Evolutionary conservation across 768 basidiomycete species (phyloP).

Genomic region (Lepiota subincarnata): DNA sequence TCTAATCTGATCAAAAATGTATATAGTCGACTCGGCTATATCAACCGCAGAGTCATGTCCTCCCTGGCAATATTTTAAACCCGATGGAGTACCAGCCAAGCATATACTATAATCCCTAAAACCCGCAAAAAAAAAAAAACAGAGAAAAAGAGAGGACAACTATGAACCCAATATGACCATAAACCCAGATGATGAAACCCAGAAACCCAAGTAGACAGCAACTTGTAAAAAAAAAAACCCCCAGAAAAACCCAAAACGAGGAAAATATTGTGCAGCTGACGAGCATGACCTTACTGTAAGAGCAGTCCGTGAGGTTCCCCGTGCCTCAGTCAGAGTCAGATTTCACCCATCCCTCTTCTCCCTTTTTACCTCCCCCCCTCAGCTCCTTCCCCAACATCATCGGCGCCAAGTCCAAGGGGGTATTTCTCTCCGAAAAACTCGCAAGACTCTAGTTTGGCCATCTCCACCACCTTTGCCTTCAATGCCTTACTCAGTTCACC

Average conservation of each 20-base stretch:
- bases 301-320: background rate
- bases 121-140: background rate
- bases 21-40: too few species aligned
- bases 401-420: background rate
- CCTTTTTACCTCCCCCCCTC: background rate
- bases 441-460: constrained; percentile 5
- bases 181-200: background rate
- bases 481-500: background rate
- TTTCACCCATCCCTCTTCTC: background rate
- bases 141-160: background rate
- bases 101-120: background rate
- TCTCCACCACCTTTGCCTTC: background rate
- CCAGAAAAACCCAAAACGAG: background rate
- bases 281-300: background rate
- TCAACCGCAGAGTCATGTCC: too few species aligned
- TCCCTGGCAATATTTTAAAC: background rate
- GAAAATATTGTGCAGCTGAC: background rate
- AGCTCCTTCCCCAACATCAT: background rate
- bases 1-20: too few species aligned
- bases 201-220: background rate
- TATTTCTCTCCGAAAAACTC: constrained; percentile 8
- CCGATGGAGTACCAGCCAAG: background rate
- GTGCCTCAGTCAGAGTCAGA: background rate
- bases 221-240: background rate
- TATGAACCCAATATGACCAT: background rate